Evolutionary conservation across 768 basidiomycete species (phyloP).

Genomic region (Trametes cubensis): DNA sequence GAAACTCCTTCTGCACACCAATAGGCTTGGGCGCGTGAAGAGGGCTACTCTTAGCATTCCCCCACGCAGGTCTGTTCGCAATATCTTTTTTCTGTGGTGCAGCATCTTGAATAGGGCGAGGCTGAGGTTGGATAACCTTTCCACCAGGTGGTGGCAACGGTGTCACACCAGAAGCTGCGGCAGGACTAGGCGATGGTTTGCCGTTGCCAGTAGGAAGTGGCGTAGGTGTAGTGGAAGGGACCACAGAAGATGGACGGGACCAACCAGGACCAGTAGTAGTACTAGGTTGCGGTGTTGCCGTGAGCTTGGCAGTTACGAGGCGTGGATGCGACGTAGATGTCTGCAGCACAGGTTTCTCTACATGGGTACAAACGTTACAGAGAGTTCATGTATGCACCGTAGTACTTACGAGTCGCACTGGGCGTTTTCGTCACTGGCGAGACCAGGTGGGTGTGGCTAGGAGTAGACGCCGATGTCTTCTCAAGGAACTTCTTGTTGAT

Average conservation of each 20-base stretch:
- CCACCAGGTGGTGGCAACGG: constrained; percentile 60
- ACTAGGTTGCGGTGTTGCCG: constrained; percentile 61
- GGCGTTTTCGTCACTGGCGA: constrained; percentile 53
- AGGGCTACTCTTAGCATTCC: constrained; percentile 50
- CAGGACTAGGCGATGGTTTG: constrained; percentile 38
- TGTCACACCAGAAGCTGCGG: constrained; percentile 36
- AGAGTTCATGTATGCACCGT: not conserved
- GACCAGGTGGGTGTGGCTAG: constrained; percentile 47
- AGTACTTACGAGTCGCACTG: constrained; percentile 53
- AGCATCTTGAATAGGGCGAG: constrained; percentile 40
- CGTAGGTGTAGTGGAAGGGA: constrained; percentile 57
- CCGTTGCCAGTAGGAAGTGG: constrained; percentile 47
- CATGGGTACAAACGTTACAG: constrained; percentile 4
- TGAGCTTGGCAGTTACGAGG: constrained; percentile 86
- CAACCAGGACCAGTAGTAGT: constrained; percentile 66
- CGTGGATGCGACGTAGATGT: constrained; percentile 67
- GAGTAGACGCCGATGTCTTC: constrained; percentile 70
- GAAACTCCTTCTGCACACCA: constrained; percentile 72
- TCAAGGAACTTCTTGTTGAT: constrained; percentile 97
- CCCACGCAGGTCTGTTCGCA: constrained; percentile 69
- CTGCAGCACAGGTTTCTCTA: constrained; percentile 63
- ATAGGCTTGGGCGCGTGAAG: constrained; percentile 42
- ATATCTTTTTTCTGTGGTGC: constrained; percentile 36
- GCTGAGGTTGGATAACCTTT: constrained; percentile 73
- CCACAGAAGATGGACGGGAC: constrained; percentile 77